Evolutionary conservation across 106 monocot species (phyloP).

Genomic region (Allium cepa): DNA sequence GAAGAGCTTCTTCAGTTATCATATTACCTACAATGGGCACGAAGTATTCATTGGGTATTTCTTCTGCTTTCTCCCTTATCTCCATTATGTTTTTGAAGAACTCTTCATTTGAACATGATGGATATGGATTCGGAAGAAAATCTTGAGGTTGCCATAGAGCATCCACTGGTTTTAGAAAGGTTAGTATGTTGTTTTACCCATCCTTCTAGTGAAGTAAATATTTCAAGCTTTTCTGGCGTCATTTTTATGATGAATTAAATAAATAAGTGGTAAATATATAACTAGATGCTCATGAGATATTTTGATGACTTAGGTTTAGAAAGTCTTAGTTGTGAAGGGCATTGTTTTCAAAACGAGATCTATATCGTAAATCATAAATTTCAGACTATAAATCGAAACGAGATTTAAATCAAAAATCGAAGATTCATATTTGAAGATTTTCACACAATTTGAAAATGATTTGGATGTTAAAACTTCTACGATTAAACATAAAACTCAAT

Average conservation of each 20-base stretch:
- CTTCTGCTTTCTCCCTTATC: neutral
- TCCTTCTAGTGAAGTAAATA: neutral
- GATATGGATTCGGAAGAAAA: constrained; percentile 1
- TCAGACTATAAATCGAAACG: too few species aligned
- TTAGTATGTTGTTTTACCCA: constrained; percentile 17
- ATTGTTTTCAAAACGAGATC: too few species aligned
- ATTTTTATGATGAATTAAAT: neutral
- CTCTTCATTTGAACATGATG: constrained; percentile 1
- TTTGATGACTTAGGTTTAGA: too few species aligned
- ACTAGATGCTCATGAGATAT: too few species aligned
- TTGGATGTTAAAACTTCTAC: too few species aligned
- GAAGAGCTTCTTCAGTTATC: constrained; percentile 16
- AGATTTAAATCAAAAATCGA: too few species aligned
- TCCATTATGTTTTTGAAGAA: constrained; percentile 3
- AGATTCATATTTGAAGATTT: too few species aligned
- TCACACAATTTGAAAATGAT: too few species aligned
- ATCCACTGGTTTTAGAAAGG: constrained; percentile 14
- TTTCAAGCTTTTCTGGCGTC: constrained; percentile 7
- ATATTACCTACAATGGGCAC: constrained; percentile 20
- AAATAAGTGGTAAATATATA: too few species aligned
- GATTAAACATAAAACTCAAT: too few species aligned
- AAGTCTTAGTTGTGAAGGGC: too few species aligned
- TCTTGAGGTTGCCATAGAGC: constrained; percentile 18
- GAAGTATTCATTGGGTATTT: constrained; percentile 8
- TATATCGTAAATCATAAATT: too few species aligned